These are phyloP conservation scores for Ramularia collo-cygni DNA, from an alignment of 2,329 filamentous ascomycete genomes.

Conservation along the genomic window DNA sequence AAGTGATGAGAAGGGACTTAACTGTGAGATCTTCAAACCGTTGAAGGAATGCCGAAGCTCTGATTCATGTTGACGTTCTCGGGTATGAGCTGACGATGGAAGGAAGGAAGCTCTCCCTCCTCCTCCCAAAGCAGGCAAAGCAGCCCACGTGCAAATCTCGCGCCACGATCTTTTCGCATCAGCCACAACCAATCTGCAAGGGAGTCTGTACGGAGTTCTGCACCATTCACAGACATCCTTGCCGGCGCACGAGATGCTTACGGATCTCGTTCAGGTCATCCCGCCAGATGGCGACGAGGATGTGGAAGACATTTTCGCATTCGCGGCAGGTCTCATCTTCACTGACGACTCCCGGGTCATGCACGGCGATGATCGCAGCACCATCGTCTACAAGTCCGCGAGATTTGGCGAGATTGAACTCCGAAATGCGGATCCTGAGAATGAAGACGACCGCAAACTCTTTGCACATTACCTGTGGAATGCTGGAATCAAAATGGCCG, in stretches of 20 bases:
- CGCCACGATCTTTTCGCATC: slow-evolving; percentile 3
- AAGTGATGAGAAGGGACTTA: too few species aligned
- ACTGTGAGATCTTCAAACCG: too few species aligned
- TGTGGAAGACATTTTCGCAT: slow-evolving; percentile 43
- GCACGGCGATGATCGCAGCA: slow-evolving; percentile 56
- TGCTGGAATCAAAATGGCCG: slow-evolving; percentile 44
- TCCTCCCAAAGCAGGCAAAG: too few species aligned
- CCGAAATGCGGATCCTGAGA: slow-evolving; percentile 39
- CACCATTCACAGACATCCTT: background rate
- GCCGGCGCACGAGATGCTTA: slow-evolving; percentile 14
- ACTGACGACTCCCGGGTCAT: slow-evolving; percentile 60
- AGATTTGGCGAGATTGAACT: slow-evolving; percentile 35
- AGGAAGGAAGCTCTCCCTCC: too few species aligned
- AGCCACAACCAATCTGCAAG: slow-evolving; percentile 1
- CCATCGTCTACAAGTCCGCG: slow-evolving; percentile 48
- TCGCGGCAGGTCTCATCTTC: slow-evolving; percentile 58
- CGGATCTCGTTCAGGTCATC: slow-evolving; percentile 24
- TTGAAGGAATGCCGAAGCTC: too few species aligned
- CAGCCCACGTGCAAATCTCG: too few species aligned
- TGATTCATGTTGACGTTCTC: too few species aligned
- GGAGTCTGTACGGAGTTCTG: too few species aligned
- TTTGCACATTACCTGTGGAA: slow-evolving; percentile 74
- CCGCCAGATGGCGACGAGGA: slow-evolving; percentile 19
- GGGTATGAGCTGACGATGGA: too few species aligned
- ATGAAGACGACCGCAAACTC: slow-evolving; percentile 50